These are phyloP conservation scores for Flaveria brownii DNA, from an alignment of 129 eudicot species.

Conservation along the genomic window DNA sequence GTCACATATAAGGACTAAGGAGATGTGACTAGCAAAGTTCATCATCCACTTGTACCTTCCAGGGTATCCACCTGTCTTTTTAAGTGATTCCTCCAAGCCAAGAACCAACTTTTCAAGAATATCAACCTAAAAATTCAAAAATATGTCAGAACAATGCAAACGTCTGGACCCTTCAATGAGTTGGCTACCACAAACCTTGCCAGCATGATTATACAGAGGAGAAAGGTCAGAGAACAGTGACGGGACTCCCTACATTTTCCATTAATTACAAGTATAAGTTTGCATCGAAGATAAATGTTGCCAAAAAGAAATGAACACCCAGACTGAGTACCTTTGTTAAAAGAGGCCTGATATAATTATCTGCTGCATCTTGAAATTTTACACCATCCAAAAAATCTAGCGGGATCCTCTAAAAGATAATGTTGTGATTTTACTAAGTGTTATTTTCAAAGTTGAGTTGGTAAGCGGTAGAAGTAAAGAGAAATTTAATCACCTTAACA, in stretches of 20 bases:
- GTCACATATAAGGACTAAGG: not conserved
- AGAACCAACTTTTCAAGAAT: slow-evolving; percentile 71
- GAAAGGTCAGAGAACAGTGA: slow-evolving; percentile 96
- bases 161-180: slow-evolving; percentile 10
- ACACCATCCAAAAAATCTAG: slow-evolving; percentile 82
- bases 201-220: slow-evolving; percentile 93
- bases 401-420: slow-evolving; percentile 72
- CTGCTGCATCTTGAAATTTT: slow-evolving; percentile 77
- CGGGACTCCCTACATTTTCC: slow-evolving; percentile 77
- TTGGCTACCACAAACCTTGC: slow-evolving; percentile 66
- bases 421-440: slow-evolving; percentile 5
- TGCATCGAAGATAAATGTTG: slow-evolving; percentile 16
- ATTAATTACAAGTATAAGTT: slow-evolving; percentile 24
- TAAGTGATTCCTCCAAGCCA: slow-evolving; percentile 72
- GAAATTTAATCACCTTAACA: slow-evolving; percentile 66
- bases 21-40: not conserved
- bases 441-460: not conserved
- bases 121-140: slow-evolving; percentile 53
- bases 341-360: slow-evolving; percentile 72
- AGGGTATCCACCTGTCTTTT: slow-evolving; percentile 75
- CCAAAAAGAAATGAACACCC: not conserved
- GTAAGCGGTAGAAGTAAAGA: slow-evolving; percentile 5
- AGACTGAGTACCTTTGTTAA: slow-evolving; percentile 62
- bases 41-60: slow-evolving; percentile 55
- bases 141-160: slow-evolving; percentile 16